phyloP scores from a whole-genome alignment of 129 eudicot species.

The Chrysanthemum lavandulifolium region DNA sequence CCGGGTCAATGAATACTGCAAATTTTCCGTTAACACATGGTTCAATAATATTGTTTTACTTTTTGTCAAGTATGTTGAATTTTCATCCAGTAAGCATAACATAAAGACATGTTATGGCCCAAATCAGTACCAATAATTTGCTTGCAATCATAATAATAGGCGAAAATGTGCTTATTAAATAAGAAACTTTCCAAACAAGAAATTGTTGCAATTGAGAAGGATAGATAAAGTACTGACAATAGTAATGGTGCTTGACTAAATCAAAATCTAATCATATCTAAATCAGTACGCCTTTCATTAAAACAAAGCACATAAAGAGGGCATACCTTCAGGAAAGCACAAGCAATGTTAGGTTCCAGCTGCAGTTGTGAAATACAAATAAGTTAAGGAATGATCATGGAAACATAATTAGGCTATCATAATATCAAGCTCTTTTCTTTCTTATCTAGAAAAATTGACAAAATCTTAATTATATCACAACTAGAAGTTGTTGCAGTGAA shows the following conservation, averaged over 20 bases:
- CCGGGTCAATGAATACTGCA: conserved; percentile 5
- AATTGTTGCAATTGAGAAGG: not conserved
- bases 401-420: not conserved
- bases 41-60: conserved; percentile 2
- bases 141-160: not conserved
- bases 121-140: not conserved
- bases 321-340: conserved; percentile 85
- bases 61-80: not conserved
- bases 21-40: conserved; percentile 7
- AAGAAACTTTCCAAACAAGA: conserved; percentile 1
- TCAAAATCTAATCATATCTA: not conserved
- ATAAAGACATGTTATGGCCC: conserved; percentile 5
- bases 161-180: not conserved
- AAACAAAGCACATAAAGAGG: not conserved
- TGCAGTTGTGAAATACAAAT: conserved; percentile 47
- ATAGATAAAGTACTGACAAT: conserved; percentile 6
- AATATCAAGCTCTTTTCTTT: not conserved
- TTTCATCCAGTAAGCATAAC: not conserved
- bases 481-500: conserved; percentile 11
- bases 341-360: conserved; percentile 87
- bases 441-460: conserved; percentile 2
- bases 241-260: conserved; percentile 10
- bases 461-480: not conserved
- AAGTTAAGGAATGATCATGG: conserved; percentile 12
- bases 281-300: not conserved